A percentile compares a stretch with the other conserved stretches of the same genome.
Evolutionary conservation across 2,329 filamentous ascomycete species (phyloP).

Genomic region (Drechslerella dactyloides): DNA sequence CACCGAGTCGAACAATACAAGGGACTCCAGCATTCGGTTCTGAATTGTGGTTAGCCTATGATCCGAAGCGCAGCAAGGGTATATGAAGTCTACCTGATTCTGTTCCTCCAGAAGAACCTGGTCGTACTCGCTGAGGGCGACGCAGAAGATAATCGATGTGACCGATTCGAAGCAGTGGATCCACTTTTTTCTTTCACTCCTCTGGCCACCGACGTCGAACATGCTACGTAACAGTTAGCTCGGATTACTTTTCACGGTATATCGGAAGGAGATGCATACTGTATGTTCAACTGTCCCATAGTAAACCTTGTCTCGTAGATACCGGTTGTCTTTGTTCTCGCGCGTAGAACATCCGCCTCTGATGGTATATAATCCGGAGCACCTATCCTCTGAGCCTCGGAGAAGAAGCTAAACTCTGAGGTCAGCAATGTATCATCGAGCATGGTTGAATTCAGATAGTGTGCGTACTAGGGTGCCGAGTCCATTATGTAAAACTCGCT

Average conservation of each 20-base stretch:
- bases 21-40: conserved; percentile 99
- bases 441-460: conserved; percentile 25
- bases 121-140: conserved; percentile 96
- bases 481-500: conserved; percentile 99
- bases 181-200: conserved; percentile 99
- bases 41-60: conserved; percentile 59
- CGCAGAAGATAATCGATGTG: conserved; percentile 98
- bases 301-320: conserved; percentile 99
- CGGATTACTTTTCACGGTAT: conserved; percentile 5
- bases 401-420: conserved; percentile 77
- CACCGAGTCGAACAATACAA: conserved; percentile 95
- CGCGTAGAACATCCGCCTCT: conserved; percentile 92
- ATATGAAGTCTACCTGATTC: conserved; percentile 78
- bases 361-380: conserved; percentile 84
- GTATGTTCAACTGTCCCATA: conserved; percentile 98
- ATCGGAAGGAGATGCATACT: conserved; percentile 66
- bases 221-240: conserved; percentile 69
- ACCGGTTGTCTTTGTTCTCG: conserved; percentile 96
- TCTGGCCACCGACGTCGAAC: conserved; percentile 97
- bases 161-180: conserved; percentile 99
- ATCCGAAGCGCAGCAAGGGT: too few species aligned
- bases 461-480: conserved; percentile 89
- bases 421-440: conserved; percentile 51
- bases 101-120: conserved; percentile 96
- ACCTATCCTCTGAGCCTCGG: conserved; percentile 85